Base-by-base conservation (phyloP, 1,284 basidiomycete genomes). In the Marasmius tenuissimus region DNA sequence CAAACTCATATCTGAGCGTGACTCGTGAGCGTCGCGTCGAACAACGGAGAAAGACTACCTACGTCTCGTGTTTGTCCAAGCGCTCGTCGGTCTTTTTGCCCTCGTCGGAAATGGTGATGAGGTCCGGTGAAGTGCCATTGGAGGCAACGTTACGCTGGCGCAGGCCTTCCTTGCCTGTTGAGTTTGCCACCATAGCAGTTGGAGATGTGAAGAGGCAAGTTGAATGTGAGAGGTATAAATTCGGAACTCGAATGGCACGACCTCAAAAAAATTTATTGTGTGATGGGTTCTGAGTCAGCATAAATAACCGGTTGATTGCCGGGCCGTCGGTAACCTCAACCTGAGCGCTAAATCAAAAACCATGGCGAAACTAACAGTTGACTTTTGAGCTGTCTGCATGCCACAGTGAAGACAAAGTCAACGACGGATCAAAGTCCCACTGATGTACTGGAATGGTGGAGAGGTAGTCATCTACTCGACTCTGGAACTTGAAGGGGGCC, bases 1-100 rank as follows among this genome's bases (percentile, higher is more conserved):
- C 97, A 71, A 99, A 99, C 77, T 99, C 96, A 78, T 93, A 97
- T 45, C 92, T 94, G 50, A 62, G 56, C 48, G 61, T 56, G 45
- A 57, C 11, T n/a, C 9, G 16, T 27, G 38, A 50, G 39, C 68
- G 64, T 65, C 60, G 67, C 65, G 20, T 47, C 12, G 61, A 33
- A 60, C 18, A 45, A 58, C 22, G 55, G 50, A 16, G 10, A 53
- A 42, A 61, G 22, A 54, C 34, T 8, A 78, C 86, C 62, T 69
- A 92, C 89, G 80, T 79, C 66, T 84, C 81, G 72, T 95, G 93
- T 66, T 84, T 81, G 76, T 96, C 93, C 58, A 96, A 79, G 58
- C 85, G 78, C 65, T 86, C 81, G 79, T 96, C 91, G 54, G 79
- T 79, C 71, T 85, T 84, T 68, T 81, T 85, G 57, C 91, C 91